Evolutionary conservation across 257 asterid species (phyloP).

Genomic region (Parsonsia alboflavescens): DNA sequence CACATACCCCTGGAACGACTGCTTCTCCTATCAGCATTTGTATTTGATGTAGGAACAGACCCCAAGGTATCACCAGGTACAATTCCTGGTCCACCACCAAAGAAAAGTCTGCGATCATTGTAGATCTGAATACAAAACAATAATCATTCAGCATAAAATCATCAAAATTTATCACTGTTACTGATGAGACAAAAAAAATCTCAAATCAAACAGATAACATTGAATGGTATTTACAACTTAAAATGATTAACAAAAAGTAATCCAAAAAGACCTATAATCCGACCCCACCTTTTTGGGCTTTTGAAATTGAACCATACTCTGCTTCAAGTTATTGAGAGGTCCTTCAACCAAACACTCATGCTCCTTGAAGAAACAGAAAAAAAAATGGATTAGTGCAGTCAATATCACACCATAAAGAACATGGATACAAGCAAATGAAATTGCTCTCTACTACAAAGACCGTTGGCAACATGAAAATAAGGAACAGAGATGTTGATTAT

Average conservation of each 20-base stretch:
- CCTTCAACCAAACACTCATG: conserved; percentile 99
- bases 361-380: conserved; percentile 56
- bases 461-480: conserved; percentile 7
- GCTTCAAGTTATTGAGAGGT: conserved; percentile 91
- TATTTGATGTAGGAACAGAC: conserved; percentile 44
- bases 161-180: neutral
- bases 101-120: conserved; percentile 81
- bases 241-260: neutral
- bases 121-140: conserved; percentile 56
- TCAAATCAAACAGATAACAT: neutral
- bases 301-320: conserved; percentile 99
- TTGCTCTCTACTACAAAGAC: neutral
- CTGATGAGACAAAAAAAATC: neutral
- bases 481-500: neutral
- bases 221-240: neutral
- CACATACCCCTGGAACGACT: conserved; percentile 78
- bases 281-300: conserved; percentile 86
- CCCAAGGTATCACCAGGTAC: conserved; percentile 71
- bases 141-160: conserved; percentile 2
- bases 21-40: conserved; percentile 71
- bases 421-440: neutral
- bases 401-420: neutral
- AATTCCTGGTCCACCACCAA: conserved; percentile 87
- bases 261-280: neutral
- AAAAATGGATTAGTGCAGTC: conserved; percentile 10